phyloP scores from a whole-genome alignment of 768 basidiomycete genomes.

The Pisolithus sp. region DNA sequence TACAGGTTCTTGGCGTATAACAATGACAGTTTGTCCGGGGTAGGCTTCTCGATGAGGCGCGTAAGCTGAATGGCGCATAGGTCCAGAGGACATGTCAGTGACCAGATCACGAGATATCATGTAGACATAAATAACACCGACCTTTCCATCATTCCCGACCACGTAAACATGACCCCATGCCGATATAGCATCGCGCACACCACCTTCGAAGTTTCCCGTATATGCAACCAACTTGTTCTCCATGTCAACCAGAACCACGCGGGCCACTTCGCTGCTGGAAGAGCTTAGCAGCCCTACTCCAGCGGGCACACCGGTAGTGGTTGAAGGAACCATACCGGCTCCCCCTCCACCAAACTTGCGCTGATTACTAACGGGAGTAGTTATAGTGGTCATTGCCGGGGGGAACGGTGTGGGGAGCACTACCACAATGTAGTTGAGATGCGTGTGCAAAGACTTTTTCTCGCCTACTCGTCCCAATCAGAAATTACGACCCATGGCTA shows the following conservation, averaged over 20 bases:
- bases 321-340: conserved; percentile 6
- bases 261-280: conserved; percentile 63
- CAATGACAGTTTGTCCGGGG: conserved; percentile 78
- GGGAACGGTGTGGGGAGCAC: conserved; percentile 72
- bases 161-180: conserved; percentile 80
- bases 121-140: conserved; percentile 26
- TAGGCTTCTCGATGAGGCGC: conserved; percentile 72
- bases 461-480: conserved; percentile 9
- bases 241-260: conserved; percentile 82
- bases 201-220: conserved; percentile 71
- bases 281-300: conserved; percentile 9
- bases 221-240: conserved; percentile 90
- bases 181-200: conserved; percentile 77
- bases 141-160: conserved; percentile 71
- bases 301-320: not conserved
- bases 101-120: too few relatives aligned
- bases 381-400: conserved; percentile 67
- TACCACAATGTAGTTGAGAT: conserved; percentile 82
- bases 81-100: too few relatives aligned
- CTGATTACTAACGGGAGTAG: conserved; percentile 11
- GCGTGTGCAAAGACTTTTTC: conserved; percentile 72
- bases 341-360: conserved; percentile 16
- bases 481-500: not conserved
- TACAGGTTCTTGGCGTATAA: conserved; percentile 78
- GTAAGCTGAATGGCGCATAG: conserved; percentile 38